Conservation (phyloP, 31 red algal species). For the Endocladia muricata region DNA sequence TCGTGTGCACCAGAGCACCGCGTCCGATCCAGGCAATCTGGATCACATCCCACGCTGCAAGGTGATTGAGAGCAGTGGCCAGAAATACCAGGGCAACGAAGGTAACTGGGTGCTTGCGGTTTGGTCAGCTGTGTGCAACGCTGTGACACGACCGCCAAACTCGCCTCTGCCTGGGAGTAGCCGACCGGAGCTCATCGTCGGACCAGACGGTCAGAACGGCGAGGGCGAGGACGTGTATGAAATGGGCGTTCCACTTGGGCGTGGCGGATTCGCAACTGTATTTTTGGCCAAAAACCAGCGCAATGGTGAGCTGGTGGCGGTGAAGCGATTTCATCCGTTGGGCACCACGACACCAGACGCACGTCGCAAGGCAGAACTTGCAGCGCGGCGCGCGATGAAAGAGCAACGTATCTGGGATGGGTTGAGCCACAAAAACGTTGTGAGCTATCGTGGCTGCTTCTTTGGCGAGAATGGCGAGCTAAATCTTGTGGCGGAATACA, state of each 20-base stretch:
- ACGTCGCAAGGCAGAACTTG: conserved; percentile 27
- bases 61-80: conserved; percentile 12
- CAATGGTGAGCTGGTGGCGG: conserved; percentile 65
- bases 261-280: conserved; percentile 80
- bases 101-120: conserved; percentile 51
- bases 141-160: conserved; percentile 49
- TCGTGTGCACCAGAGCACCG: neutral
- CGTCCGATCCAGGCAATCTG: neutral
- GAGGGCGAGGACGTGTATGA: conserved; percentile 59
- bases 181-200: neutral
- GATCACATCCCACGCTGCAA: conserved; percentile 30
- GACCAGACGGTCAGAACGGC: neutral
- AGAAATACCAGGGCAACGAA: neutral
- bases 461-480: conserved; percentile 76
- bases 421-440: conserved; percentile 66
- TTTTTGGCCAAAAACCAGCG: conserved; percentile 73
- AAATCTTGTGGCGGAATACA: conserved; percentile 81
- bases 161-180: neutral
- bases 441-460: conserved; percentile 74
- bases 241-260: conserved; percentile 76
- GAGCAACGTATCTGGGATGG: conserved; percentile 86
- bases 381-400: conserved; percentile 58
- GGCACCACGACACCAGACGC: conserved; percentile 30
- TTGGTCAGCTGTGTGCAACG: conserved; percentile 63
- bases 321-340: conserved; percentile 73